phyloP scores from a whole-genome alignment of 306 rosid species.

The Neltuma alba region DNA sequence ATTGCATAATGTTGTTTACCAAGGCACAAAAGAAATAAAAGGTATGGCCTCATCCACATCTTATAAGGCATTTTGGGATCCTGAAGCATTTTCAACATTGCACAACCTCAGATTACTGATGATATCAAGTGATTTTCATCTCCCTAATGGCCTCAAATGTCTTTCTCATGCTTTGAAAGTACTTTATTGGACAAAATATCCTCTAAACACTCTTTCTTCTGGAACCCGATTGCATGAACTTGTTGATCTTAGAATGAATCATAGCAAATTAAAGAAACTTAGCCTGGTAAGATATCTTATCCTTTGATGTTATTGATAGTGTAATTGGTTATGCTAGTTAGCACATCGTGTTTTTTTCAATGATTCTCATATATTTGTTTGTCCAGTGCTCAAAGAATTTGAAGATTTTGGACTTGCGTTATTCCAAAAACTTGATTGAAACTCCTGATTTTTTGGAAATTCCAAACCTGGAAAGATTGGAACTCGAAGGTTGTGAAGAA shows the following conservation, averaged over 20 bases:
- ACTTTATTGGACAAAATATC: background rate
- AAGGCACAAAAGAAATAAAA: background rate
- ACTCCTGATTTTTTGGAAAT: background rate
- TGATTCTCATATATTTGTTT: background rate
- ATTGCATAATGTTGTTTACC: too few relatives aligned
- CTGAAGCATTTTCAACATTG: background rate
- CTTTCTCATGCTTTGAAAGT: constrained; percentile 19
- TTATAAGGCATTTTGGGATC: background rate
- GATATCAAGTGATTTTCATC: constrained; percentile 9
- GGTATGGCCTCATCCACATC: background rate
- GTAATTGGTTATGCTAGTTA: too few relatives aligned
- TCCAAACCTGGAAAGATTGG: background rate
- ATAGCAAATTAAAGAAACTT: background rate
- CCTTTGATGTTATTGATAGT: background rate
- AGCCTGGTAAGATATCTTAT: background rate
- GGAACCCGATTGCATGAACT: background rate
- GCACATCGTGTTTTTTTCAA: too few relatives aligned
- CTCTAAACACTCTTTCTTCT: background rate
- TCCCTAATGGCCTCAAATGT: background rate
- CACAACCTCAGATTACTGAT: constrained; percentile 28
- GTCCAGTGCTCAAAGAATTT: background rate
- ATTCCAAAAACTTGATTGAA: too few relatives aligned
- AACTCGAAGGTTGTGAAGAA: background rate
- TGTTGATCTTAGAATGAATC: background rate
- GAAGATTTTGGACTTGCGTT: background rate